Conservation (phyloP, 148 eudicot genomes). For the Suaeda aralocaspica region DNA sequence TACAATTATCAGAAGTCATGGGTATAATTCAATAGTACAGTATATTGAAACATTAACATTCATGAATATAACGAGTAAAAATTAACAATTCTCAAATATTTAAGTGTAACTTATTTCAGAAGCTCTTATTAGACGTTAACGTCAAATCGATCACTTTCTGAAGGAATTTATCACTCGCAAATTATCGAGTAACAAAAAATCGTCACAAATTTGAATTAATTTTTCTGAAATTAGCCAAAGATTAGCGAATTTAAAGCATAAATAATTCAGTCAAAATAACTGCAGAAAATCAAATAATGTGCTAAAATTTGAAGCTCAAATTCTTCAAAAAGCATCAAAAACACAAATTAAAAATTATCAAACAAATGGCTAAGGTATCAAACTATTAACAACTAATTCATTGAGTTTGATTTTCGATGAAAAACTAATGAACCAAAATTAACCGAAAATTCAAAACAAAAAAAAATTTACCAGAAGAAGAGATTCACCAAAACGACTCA, state of each 20-base stretch:
- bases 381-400: neutral
- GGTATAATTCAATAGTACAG: too few species aligned
- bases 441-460: neutral
- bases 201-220: neutral
- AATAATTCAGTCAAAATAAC: neutral
- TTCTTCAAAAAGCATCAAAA: too few species aligned
- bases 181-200: neutral
- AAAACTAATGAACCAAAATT: neutral
- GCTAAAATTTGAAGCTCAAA: too few species aligned
- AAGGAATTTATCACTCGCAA: too few species aligned
- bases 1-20: neutral
- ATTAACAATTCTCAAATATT: neutral
- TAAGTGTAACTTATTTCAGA: neutral
- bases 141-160: too few species aligned
- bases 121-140: too few species aligned
- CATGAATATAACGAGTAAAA: neutral
- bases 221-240: neutral
- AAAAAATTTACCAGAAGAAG: slow-evolving; percentile 56
- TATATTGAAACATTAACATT: too few species aligned
- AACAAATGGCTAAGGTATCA: neutral
- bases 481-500: too few species aligned
- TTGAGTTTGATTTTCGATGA: neutral
- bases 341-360: neutral
- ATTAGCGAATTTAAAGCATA: neutral
- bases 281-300: neutral